Evolutionary conservation across 2,329 filamentous ascomycete species (phyloP), one percentile per base, ranked within the genome.

Genomic region (Nannizzia gypsea): DNA sequence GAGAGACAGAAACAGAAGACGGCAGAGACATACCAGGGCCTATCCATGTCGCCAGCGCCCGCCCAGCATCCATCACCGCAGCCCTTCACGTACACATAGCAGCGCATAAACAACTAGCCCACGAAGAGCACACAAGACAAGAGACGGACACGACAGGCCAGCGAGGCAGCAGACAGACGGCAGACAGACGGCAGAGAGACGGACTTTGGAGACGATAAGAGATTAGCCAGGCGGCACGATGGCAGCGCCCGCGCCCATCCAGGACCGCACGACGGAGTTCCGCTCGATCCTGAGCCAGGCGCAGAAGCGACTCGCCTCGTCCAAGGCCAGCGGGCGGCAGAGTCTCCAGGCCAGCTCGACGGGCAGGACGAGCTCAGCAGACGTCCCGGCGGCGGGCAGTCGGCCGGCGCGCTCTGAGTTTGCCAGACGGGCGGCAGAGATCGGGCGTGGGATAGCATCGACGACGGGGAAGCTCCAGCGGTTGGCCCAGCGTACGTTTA

Each of bases 381-480:
- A 48, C 22, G 44, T 48, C 20, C 44, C 22, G 13, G 48, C 48
- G 5, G 15, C 48, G 48, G 26, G 38, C 22, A 26, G 54, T 40
- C 54, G 54, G 34, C 54, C 54, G n/a, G 77, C 80, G 64, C 83
- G 90, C 66, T 95, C 90, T 63, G 93, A 97, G 69, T 99, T 99
- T 75, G 93, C 93, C 68, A 84, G 90, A 67, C 87, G 87, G 71
- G 93, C 93, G 6, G 90, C 90, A 46, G 88, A 93, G 66, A 96
- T 99, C 69, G 93, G 92, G 59, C 83, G 90, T 67, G 90, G 90
- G 34, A 97, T 99, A 65, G 88, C 87, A 11, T 87, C 83, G 60
- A 97, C 93, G 6, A 96, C 96, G 85, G 90, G 85, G 60, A 99
- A 97, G 76, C 77, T 99, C 68, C 90, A 97, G 76, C 89, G 95